Evolutionary conservation across 176 grass and related monocot genomes (phyloP), one percentile per base, ranked within the genome.

Genomic region (Pontederia crassipes): DNA sequence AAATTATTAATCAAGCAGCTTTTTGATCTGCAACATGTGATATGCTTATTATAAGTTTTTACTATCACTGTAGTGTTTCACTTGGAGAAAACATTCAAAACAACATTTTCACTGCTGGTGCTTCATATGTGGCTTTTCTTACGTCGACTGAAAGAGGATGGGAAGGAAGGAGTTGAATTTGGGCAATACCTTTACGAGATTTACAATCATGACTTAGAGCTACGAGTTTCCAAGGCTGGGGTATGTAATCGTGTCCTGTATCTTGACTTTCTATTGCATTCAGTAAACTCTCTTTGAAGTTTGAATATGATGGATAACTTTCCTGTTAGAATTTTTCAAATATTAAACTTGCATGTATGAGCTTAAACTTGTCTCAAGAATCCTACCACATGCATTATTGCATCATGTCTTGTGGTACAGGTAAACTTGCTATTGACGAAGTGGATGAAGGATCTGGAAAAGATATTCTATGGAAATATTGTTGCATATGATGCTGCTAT

Each of bases 381-480:
- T 35, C 29, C 29, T 35, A 2, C 4, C 4, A 35, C 29, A 35
- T 72, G 57, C 58, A 82, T 32, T 68, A 57, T 3, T 17, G 58
- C 64, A 53, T 16, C 28, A 13, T 77, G 45, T 61, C 45, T 50
- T 20, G 35, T 10, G 5, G 66, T 79, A 53, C 77, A 98, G 93
- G 93, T 98, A 61, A 92, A 98, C 46, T 88, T 98, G 76, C 79
- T 98, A 18, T 71, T 98, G 76, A 83, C 15, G 83, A 98, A 85
- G 78, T 92, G 93, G 93, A 92, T 98, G 93, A 98, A 98, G 59
- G 93, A 98, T 51, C 77, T 98, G 46, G 93, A 98, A 71, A 98
- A 88, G 77, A 98, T 98, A 98, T 98, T 98, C 73, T 98, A 98
- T 72, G 93, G 93, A 68, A 98, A 98, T 77, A 88, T 98, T 78